A percentile compares a stretch with the other conserved stretches of the same genome.
Conservation (phyloP, 2,329 filamentous ascomycete genomes). For the Scedosporium dehoogii region DNA sequence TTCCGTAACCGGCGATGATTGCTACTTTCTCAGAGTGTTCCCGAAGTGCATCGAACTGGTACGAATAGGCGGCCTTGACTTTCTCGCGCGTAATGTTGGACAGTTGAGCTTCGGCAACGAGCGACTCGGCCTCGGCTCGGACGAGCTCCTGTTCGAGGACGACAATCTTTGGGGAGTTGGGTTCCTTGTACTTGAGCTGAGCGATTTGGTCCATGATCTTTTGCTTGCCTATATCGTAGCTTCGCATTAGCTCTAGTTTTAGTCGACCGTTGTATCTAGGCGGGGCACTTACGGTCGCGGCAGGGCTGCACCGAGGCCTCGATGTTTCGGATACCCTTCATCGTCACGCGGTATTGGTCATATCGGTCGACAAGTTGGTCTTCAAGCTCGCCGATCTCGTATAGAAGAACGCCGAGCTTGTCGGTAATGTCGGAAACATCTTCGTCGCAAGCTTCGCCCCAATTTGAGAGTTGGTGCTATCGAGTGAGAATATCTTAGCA, state of each 20-base stretch:
- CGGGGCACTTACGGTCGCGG: conserved; percentile 68
- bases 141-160: conserved; percentile 98
- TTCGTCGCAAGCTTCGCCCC: conserved; percentile 92
- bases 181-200: conserved; percentile 99
- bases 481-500: no score
- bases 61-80: conserved; percentile 95
- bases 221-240: conserved; percentile 63
- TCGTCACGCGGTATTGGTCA: conserved; percentile 97
- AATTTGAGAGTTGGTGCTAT: conserved; percentile 96
- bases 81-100: conserved; percentile 99
- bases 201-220: conserved; percentile 99
- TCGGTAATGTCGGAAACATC: conserved; percentile 98
- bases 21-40: conserved; percentile 98
- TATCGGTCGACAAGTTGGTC: conserved; percentile 98
- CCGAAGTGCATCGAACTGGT: conserved; percentile 94
- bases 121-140: conserved; percentile 95
- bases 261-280: background rate
- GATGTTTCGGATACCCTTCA: conserved; percentile 99
- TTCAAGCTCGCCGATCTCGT: conserved; percentile 96
- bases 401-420: conserved; percentile 94
- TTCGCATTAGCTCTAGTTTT: background rate
- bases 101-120: conserved; percentile 94
- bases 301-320: conserved; percentile 97
- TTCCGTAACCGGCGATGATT: conserved; percentile 94
- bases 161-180: conserved; percentile 93